phyloP scores from a whole-genome alignment of 208 protist species.

The Porcisia deanei region DNA sequence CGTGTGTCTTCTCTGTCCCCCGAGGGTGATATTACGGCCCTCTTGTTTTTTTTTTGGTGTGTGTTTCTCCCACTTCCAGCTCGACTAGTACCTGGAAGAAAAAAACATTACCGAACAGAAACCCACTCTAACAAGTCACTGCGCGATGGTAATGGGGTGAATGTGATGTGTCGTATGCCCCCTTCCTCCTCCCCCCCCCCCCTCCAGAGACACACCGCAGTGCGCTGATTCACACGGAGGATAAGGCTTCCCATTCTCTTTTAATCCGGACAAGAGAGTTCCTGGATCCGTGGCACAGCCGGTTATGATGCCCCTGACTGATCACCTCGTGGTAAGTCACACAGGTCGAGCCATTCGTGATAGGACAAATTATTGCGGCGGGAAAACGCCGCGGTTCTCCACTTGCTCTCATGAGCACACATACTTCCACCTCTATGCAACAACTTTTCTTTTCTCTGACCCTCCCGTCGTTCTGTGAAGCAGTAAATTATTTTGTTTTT shows the following conservation, averaged over 20 bases:
- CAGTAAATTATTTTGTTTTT: not conserved
- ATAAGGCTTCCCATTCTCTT: not conserved
- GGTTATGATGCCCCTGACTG: not conserved
- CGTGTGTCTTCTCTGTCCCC: constrained; percentile 2
- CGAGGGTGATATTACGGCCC: not conserved
- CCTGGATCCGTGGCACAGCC: not conserved
- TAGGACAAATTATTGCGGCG: not conserved
- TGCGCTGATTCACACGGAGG: not conserved
- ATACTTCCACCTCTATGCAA: not conserved
- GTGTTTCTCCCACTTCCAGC: not conserved
- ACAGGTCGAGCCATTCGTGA: not conserved
- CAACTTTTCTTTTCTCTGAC: not conserved
- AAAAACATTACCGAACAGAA: not conserved
- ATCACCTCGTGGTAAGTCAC: not conserved
- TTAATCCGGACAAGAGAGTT: too few species aligned
- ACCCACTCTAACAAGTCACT: not conserved
- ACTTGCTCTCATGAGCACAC: not conserved
- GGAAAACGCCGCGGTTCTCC: too few species aligned
- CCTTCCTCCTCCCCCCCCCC: not conserved
- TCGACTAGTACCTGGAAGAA: not conserved
- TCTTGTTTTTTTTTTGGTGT: not conserved
- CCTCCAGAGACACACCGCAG: too few species aligned
- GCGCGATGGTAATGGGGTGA: not conserved
- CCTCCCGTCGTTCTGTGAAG: not conserved
- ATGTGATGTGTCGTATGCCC: not conserved